Evolutionary conservation across 768 basidiomycete species (phyloP), one percentile per base, ranked within the genome.

Genomic region (Calocera viscosa): DNA sequence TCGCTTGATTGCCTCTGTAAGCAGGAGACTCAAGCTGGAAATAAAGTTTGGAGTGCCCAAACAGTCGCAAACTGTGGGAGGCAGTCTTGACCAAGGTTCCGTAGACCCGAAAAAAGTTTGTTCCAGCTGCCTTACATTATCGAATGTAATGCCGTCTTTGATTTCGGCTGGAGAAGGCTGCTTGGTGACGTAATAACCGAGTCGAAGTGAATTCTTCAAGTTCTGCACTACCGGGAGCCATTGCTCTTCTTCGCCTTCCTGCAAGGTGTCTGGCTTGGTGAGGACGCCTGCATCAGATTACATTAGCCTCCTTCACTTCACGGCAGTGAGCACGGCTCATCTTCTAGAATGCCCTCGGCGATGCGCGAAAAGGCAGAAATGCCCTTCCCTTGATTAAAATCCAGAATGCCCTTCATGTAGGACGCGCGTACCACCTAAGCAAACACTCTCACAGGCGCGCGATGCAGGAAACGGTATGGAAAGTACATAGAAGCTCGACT

Each of bases 231-330:
- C 32, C 0, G 33, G 19, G 17, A 88, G 67, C 89, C 88, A 90
- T 1, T 71, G 74, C 0, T 74, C 73, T 64, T 85, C 83, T 34
- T 85, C 83, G 0, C 83, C 84, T 0, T 72, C 64, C 0, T 82
- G 82, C 66, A 86, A 87, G 11, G 85, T 82, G 69, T 88, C 88
- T 0, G 87, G 86, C 69, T 91, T 90, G 0, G 88, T 91, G 22
- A 89, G 78, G n/a, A 89, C 86, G 60, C 87, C 88, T 88, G 68
- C 2, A 47, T n/a, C n/a, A n/a, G n/a, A n/a, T n/a, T n/a, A 8
- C 28, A 1, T 33, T 26, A 43, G n/a, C n/a, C n/a, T 0, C 19
- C 60, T n/a, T n/a, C 63, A 17, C 12, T 12, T 19, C 10, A 3
- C 11, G 22, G n/a, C 5, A 35, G 11, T 10, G 11, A n/a, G n/a